Percentiles rank a stretch among this genome's conserved stretches.
phyloP scores from a whole-genome alignment of 2,329 filamentous ascomycete genomes.

The Zarea fungicola region DNA sequence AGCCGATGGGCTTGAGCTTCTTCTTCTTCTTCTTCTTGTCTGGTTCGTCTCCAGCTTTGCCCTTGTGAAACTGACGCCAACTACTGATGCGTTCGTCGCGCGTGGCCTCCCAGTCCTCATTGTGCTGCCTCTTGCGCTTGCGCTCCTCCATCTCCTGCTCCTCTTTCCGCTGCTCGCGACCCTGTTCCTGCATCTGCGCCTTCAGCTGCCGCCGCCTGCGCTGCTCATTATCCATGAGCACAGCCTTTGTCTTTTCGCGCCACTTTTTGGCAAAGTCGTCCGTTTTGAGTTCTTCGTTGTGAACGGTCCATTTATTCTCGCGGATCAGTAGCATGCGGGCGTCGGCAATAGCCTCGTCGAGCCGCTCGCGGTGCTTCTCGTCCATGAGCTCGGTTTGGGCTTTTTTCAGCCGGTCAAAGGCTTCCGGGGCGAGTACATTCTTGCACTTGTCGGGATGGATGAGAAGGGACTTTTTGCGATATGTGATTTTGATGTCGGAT shows the following conservation, averaged over 20 bases:
- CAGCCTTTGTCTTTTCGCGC: conserved; percentile 83
- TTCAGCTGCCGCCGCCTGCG: conserved; percentile 79
- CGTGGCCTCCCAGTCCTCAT: conserved; percentile 92
- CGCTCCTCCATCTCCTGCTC: conserved; percentile 79
- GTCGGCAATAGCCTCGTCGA: conserved; percentile 95
- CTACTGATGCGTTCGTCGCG: conserved; percentile 86
- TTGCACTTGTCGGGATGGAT: conserved; percentile 98
- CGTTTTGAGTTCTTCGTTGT: conserved; percentile 81
- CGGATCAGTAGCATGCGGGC: conserved; percentile 92
- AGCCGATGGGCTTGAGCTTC: conserved; percentile 62
- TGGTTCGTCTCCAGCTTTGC: conserved; percentile 44
- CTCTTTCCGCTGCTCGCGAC: conserved; percentile 75
- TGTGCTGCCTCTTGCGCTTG: conserved; percentile 84
- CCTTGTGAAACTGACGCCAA: conserved; percentile 89
- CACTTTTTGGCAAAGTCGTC: conserved; percentile 78
- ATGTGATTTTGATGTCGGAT: conserved; percentile 89
- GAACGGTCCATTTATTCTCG: conserved; percentile 87
- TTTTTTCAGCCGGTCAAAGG: conserved; percentile 94
- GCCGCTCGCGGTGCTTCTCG: conserved; percentile 78
- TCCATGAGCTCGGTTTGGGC: conserved; percentile 88
- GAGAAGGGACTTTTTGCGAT: conserved; percentile 96
- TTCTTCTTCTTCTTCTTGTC: conserved; percentile 61
- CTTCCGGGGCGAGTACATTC: conserved; percentile 85
- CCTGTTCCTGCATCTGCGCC: conserved; percentile 95
- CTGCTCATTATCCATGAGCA: conserved; percentile 89